A percentile compares a stretch with the other conserved stretches of the same genome.
Conservation (phyloP, 2,329 filamentous ascomycete genomes). For the Scedosporium minutisporum region DNA sequence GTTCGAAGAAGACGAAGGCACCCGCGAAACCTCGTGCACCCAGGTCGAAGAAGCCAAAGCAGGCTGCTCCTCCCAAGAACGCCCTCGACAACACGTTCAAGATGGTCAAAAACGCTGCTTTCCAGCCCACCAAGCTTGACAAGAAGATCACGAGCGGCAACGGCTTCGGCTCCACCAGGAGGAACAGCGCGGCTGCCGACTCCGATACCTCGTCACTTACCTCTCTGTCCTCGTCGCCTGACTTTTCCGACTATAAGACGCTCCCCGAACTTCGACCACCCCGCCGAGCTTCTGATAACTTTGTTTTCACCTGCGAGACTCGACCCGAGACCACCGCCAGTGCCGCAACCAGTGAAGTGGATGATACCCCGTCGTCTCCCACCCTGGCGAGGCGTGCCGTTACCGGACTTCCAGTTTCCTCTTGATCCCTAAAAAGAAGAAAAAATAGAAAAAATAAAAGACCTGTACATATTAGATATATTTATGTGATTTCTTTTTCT, state of each 20-base stretch:
- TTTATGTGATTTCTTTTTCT: background rate
- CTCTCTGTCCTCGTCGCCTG: background rate
- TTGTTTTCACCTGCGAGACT: background rate
- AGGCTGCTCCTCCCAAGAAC: conserved; percentile 25
- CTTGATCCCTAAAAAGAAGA: background rate
- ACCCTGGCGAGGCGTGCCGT: background rate
- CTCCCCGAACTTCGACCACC: background rate
- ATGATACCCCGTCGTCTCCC: background rate
- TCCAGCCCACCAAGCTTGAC: background rate
- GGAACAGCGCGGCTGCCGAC: background rate
- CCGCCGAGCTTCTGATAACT: background rate
- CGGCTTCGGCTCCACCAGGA: background rate
- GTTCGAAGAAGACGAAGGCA: background rate
- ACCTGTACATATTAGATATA: background rate
- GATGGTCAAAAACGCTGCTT: conserved; percentile 26
- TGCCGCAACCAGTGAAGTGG: too few relatives aligned
- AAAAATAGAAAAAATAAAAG: background rate
- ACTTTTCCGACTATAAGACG: background rate
- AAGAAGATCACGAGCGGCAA: background rate
- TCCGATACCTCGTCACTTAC: background rate
- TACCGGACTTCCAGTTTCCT: background rate
- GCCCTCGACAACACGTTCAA: conserved; percentile 33
- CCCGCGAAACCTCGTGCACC: conserved; percentile 1
- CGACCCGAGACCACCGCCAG: background rate
- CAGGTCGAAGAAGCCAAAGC: conserved; percentile 14